Evolutionary conservation across 306 rosid species (phyloP).

Genomic region (Vachellia collinsii): DNA sequence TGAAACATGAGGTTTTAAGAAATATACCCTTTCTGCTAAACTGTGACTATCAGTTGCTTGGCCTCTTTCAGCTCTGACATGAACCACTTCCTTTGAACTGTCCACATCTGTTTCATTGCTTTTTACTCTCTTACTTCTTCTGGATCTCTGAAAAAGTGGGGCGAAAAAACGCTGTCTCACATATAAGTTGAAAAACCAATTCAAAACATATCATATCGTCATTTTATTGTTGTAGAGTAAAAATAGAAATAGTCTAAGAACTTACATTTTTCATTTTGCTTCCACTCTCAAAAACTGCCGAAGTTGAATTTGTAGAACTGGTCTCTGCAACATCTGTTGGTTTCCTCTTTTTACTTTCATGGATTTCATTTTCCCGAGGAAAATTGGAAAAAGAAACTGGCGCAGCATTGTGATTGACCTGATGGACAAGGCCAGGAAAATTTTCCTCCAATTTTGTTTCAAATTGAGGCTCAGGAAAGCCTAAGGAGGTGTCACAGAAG

Average conservation of each 20-base stretch:
- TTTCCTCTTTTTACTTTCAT: constrained; percentile 58
- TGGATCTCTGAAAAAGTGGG: constrained; percentile 50
- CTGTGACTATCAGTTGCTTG: constrained; percentile 93
- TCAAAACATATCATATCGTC: neutral
- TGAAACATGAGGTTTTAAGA: constrained; percentile 8
- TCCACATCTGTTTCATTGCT: constrained; percentile 47
- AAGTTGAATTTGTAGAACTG: constrained; percentile 62
- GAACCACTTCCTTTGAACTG: constrained; percentile 73
- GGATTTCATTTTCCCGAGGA: constrained; percentile 41
- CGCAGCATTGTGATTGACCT: constrained; percentile 33
- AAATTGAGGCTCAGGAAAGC: constrained; percentile 48
- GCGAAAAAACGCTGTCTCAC: neutral
- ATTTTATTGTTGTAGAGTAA: neutral
- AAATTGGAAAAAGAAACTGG: constrained; percentile 30
- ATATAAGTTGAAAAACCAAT: neutral
- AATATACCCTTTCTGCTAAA: constrained; percentile 86
- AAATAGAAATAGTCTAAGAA: neutral
- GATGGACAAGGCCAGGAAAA: constrained; percentile 40
- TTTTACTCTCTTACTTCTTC: constrained; percentile 64
- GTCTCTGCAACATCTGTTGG: constrained; percentile 42
- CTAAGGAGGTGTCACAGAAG: constrained; percentile 42
- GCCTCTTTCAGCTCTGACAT: constrained; percentile 91
- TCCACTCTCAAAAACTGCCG: constrained; percentile 54
- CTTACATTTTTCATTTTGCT: constrained; percentile 55
- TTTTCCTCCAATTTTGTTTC: constrained; percentile 48